These are phyloP conservation scores for Trichomonas gallinae DNA, from an alignment of 208 protist genomes.

Conservation along the genomic window DNA sequence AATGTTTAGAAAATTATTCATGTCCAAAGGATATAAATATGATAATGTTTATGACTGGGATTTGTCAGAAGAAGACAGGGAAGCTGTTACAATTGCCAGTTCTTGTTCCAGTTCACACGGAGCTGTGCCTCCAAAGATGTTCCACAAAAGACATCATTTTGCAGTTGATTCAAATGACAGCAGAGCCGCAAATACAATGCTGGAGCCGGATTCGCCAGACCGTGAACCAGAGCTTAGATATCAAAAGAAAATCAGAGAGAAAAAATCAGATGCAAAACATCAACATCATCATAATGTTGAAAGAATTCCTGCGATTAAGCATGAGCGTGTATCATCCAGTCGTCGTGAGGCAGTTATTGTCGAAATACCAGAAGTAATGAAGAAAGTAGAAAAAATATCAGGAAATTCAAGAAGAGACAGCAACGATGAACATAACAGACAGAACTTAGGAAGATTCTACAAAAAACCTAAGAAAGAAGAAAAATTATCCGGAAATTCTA, in stretches of 20 bases:
- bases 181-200: background rate
- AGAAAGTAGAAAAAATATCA: background rate
- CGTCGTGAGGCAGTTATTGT: background rate
- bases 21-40: constrained; percentile 81
- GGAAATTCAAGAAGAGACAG: background rate
- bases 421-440: no score
- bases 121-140: background rate
- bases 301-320: background rate
- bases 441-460: no score
- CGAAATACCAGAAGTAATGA: no score
- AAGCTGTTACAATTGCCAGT: background rate
- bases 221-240: background rate
- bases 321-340: background rate
- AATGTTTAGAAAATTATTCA: constrained; percentile 72
- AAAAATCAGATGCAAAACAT: background rate
- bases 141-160: background rate
- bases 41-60: constrained; percentile 94
- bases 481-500: no score
- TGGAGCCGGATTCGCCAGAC: background rate
- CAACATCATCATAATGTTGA: background rate
- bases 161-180: background rate
- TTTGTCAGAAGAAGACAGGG: background rate
- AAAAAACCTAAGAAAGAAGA: no score
- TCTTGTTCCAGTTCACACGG: background rate
- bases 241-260: background rate